Percentiles rank a stretch among this genome's conserved stretches.
phyloP scores from a whole-genome alignment of 768 basidiomycete species.

The Boletus vermiculosoides region DNA sequence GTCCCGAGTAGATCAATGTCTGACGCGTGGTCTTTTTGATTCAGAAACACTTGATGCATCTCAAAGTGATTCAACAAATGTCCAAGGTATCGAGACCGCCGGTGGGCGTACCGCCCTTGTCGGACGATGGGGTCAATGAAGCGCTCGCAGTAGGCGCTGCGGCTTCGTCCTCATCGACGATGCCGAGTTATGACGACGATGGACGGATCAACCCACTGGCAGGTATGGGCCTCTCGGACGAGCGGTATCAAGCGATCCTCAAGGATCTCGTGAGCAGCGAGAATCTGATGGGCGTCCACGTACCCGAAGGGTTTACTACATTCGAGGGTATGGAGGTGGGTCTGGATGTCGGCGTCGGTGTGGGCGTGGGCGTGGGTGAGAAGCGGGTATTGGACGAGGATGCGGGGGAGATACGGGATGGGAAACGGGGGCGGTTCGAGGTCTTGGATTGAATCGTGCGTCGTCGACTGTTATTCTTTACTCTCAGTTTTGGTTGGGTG shows the following conservation, averaged over 20 bases:
- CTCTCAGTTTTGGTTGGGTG: not conserved
- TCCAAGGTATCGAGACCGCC: slow-evolving; percentile 56
- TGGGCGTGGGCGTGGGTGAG: slow-evolving; percentile 28
- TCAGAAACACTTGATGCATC: slow-evolving; percentile 84
- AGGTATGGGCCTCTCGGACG: slow-evolving; percentile 84
- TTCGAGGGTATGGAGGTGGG: slow-evolving; percentile 19
- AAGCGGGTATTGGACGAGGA: slow-evolving; percentile 40
- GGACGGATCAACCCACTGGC: slow-evolving; percentile 78
- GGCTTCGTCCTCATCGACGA: slow-evolving; percentile 27
- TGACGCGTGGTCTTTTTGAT: not conserved
- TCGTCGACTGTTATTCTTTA: not conserved
- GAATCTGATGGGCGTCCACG: slow-evolving; percentile 46
- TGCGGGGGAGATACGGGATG: slow-evolving; percentile 40
- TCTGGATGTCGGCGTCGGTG: slow-evolving; percentile 21
- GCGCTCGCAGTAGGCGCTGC: slow-evolving; percentile 46
- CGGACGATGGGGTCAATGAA: slow-evolving; percentile 53
- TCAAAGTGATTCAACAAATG: slow-evolving; percentile 83
- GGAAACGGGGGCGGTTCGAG: slow-evolving; percentile 62
- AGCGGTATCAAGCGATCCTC: slow-evolving; percentile 80
- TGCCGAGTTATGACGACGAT: slow-evolving; percentile 36
- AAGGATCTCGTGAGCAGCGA: slow-evolving; percentile 71
- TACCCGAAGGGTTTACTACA: slow-evolving; percentile 23
- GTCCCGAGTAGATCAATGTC: not conserved
- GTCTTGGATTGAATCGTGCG: slow-evolving; percentile 46
- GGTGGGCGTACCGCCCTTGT: slow-evolving; percentile 61